Evolutionary conservation across 441 rosid species (phyloP).

Genomic region (Omphalea diandra): DNA sequence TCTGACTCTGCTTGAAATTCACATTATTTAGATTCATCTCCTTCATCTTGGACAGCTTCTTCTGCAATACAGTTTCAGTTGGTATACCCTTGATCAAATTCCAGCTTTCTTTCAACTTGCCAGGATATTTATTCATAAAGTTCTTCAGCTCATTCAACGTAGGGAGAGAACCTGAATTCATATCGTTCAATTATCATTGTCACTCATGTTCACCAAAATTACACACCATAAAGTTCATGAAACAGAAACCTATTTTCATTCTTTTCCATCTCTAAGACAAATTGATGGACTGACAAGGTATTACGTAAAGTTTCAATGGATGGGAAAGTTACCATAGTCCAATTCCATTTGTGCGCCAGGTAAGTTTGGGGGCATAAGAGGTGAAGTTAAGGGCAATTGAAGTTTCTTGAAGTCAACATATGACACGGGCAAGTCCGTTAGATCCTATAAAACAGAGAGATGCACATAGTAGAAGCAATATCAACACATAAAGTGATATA

Average conservation of each 20-base stretch:
- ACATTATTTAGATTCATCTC: conserved; percentile 23
- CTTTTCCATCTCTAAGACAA: neutral
- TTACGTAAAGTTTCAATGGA: conserved; percentile 10
- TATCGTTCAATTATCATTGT: conserved; percentile 35
- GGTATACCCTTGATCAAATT: conserved; percentile 45
- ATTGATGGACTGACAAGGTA: neutral
- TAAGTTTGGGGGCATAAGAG: conserved; percentile 39
- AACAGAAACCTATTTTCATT: neutral
- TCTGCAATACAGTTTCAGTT: conserved; percentile 48
- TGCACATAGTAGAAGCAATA: neutral
- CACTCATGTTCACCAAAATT: conserved; percentile 28
- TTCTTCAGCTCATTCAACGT: conserved; percentile 59
- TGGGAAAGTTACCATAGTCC: conserved; percentile 64
- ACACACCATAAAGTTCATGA: conserved; percentile 19
- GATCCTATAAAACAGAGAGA: conserved; percentile 38
- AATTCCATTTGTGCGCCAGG: conserved; percentile 39
- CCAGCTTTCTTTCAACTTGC: conserved; percentile 48
- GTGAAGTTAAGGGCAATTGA: conserved; percentile 40
- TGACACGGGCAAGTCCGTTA: conserved; percentile 54
- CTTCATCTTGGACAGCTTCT: conserved; percentile 32
- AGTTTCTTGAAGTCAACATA: conserved; percentile 61
- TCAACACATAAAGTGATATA: conserved; percentile 8
- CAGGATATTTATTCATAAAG: conserved; percentile 41
- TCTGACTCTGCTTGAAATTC: conserved; percentile 24
- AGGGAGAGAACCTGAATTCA: conserved; percentile 71